phyloP scores from a whole-genome alignment of 208 protist species.

The Angomonas ambiguus region DNA sequence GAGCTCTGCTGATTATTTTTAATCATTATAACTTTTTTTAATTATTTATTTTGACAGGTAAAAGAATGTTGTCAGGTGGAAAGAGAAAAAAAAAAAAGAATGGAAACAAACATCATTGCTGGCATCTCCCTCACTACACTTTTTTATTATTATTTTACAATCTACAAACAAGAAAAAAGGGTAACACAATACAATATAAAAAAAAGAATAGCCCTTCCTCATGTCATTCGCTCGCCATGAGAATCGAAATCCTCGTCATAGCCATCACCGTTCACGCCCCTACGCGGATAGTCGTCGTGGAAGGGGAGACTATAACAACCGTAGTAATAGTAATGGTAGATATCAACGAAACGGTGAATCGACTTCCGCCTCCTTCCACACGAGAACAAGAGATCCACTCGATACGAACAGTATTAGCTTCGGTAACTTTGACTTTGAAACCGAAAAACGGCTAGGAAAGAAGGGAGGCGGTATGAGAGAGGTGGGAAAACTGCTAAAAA shows the following conservation, averaged over 20 bases:
- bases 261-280: background rate
- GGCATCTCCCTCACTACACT: background rate
- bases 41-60: too few relatives aligned
- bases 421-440: slow-evolving; percentile 78
- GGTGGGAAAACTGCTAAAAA: slow-evolving; percentile 46
- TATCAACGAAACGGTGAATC: too few relatives aligned
- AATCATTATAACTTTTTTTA: too few relatives aligned
- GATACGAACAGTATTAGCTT: slow-evolving; percentile 57
- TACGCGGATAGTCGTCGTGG: too few relatives aligned
- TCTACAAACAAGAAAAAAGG: background rate
- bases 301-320: background rate
- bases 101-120: too few relatives aligned
- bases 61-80: slow-evolving; percentile 19
- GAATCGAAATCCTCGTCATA: background rate
- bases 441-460: slow-evolving; percentile 56
- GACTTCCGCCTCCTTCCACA: too few relatives aligned
- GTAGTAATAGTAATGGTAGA: slow-evolving; percentile 4
- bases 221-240: too few relatives aligned
- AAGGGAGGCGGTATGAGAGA: slow-evolving; percentile 76
- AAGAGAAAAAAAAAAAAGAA: background rate
- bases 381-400: too few relatives aligned
- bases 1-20: too few relatives aligned
- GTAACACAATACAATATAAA: background rate
- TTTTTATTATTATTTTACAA: background rate
- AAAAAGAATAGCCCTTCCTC: background rate